Evolutionary conservation across 2,329 filamentous ascomycete species (phyloP), one percentile per base, ranked within the genome.

Genomic region (Geosmithia morbida): DNA sequence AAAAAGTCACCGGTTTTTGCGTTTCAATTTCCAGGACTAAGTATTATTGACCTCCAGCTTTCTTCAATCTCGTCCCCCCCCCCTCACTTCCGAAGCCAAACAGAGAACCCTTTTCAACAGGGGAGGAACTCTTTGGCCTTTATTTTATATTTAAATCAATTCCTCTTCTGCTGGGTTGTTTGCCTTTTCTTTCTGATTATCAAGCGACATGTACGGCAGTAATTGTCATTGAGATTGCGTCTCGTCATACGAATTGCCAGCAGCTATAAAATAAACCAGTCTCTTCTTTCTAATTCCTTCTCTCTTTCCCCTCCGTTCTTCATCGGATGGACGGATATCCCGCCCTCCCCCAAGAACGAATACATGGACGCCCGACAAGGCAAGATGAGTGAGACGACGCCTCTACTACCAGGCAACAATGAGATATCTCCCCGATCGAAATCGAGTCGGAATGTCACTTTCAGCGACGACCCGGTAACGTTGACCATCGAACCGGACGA

Each of bases 381-480:
- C 22, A 26, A 26, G 22, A 26, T 26, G 22, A 47, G 22, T 46
- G 65, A 67, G 54, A 57, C 57, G 46, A 61, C 63, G 44, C 65
- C 65, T 46, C 54, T 67, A 7, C 56, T 67, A 37, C 7, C 54
- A 55, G 29, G 57, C 57, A 20, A 6, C 30, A 18, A 20, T 18
- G 33, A 33, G 11, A 29, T 16, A 30, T 29, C 48, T 68, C 69
- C 17, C 62, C 67, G 11, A 71, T 62, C 67, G 11, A 71, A 11
- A 37, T 37, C 33, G 16, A 57, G 69, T 46, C 77, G 84, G 53
- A 85, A 71, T 55, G 85, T 90, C 57, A 88, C 84, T 14, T 89
- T 90, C 69, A 85, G 86, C 59, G 74, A 83, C 4, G 80, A 82
- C 52, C 77, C 79, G 39, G 73, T 80, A 43, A 71, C 75, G n/a